Conservation (phyloP, 2,329 filamentous ascomycete species). For the Erysiphe pulchra region DNA sequence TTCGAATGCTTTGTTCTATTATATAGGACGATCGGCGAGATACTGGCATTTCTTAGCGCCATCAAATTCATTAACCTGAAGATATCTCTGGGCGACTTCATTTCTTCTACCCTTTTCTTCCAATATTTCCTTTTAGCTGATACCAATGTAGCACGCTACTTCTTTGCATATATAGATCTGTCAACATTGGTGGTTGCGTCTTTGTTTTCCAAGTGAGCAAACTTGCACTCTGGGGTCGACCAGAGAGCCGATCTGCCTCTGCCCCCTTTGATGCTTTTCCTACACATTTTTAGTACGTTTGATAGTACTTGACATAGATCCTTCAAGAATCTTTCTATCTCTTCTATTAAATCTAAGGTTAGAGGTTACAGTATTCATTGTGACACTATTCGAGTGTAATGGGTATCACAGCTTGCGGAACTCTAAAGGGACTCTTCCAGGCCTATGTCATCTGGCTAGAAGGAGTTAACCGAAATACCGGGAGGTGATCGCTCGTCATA, state of each 20-base stretch:
- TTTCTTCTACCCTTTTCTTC: no score
- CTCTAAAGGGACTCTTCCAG: no score
- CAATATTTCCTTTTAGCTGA: neutral
- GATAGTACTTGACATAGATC: neutral
- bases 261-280: neutral
- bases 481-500: neutral
- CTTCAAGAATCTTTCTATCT: neutral
- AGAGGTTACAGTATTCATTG: no score
- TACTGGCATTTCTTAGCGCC: no score
- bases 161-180: neutral
- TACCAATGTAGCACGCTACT: neutral
- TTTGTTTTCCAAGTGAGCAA: neutral
- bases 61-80: no score
- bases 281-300: neutral
- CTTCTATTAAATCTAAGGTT: neutral
- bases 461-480: no score
- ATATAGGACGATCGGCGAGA: no score
- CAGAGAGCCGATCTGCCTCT: neutral
- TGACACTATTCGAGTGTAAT: no score
- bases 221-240: neutral
- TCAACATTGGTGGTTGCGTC: neutral
- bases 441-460: no score
- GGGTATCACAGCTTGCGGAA: no score
- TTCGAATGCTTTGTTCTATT: no score
- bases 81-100: no score